These are phyloP conservation scores for Ploettnerulaceae sp. DNA, from an alignment of 2,329 filamentous ascomycete genomes.

Conservation along the genomic window DNA sequence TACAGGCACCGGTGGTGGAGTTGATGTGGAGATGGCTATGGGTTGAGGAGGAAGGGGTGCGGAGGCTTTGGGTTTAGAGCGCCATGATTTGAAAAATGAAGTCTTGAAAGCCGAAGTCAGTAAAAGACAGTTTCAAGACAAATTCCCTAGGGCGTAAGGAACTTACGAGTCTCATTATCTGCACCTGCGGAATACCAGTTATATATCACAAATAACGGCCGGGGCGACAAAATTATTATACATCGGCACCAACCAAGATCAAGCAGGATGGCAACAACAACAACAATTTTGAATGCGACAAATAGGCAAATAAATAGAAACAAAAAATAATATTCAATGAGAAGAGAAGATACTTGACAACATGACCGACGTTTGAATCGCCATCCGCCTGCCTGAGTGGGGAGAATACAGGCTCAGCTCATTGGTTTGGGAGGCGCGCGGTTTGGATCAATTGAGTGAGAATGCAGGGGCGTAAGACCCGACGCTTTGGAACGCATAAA, in stretches of 20 bases:
- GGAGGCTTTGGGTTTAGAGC: background rate
- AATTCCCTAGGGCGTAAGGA: too few relatives aligned
- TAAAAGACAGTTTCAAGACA: too few relatives aligned
- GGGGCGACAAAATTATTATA: background rate
- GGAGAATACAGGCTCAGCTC: slow-evolving; percentile 1
- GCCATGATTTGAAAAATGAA: background rate
- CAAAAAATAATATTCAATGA: too few relatives aligned
- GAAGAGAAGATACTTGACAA: too few relatives aligned
- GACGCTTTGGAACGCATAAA: slow-evolving; percentile 2
- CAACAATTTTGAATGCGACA: too few relatives aligned
- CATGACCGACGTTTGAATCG: background rate
- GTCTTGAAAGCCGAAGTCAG: background rate
- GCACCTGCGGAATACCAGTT: too few relatives aligned
- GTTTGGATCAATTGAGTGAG: too few relatives aligned
- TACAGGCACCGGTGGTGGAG: background rate
- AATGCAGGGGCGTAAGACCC: background rate
- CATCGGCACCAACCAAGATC: too few relatives aligned
- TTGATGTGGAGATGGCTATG: background rate
- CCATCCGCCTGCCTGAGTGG: slow-evolving; percentile 1
- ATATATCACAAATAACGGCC: too few relatives aligned
- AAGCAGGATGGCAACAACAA: too few relatives aligned
- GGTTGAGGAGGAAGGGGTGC: background rate
- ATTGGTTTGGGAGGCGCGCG: slow-evolving; percentile 7
- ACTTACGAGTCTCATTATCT: background rate
- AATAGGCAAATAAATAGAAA: too few relatives aligned